phyloP scores from a whole-genome alignment of 1,284 basidiomycete species.

The Taiwanofungus camphoratus region DNA sequence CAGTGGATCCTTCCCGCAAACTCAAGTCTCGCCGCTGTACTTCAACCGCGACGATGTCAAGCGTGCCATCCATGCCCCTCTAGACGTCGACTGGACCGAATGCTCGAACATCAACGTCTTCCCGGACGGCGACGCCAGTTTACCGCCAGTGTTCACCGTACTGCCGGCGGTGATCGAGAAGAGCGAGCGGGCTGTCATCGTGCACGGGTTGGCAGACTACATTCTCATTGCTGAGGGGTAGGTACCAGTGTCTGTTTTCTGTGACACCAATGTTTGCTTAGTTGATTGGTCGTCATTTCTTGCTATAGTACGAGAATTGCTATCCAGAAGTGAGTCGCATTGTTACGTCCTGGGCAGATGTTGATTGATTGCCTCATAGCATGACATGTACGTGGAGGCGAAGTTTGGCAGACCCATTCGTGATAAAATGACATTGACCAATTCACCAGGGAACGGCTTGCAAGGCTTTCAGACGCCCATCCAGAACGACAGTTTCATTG shows the following conservation, averaged over 20 bases:
- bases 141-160: conserved; percentile 57
- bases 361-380: conserved; percentile 27
- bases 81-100: conserved; percentile 54
- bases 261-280: too few species aligned
- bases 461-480: conserved; percentile 74
- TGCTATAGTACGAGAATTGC: conserved; percentile 47
- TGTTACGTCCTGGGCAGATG: background rate
- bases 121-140: conserved; percentile 51
- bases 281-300: background rate
- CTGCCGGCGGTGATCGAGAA: conserved; percentile 73
- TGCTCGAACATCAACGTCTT: conserved; percentile 62
- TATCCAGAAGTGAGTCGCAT: conserved; percentile 55
- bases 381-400: conserved; percentile 59
- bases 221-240: conserved; percentile 69
- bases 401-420: too few species aligned
- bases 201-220: conserved; percentile 69
- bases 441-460: conserved; percentile 45
- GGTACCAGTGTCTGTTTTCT: conserved; percentile 14
- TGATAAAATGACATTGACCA: too few species aligned
- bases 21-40: conserved; percentile 43
- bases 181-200: conserved; percentile 61
- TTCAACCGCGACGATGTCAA: conserved; percentile 71
- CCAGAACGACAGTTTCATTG: conserved; percentile 56
- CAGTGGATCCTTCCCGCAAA: conserved; percentile 56
- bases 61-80: conserved; percentile 65